phyloP scores from a whole-genome alignment of 1,139 yeast species.

The Candida pseudocylindracea region DNA sequence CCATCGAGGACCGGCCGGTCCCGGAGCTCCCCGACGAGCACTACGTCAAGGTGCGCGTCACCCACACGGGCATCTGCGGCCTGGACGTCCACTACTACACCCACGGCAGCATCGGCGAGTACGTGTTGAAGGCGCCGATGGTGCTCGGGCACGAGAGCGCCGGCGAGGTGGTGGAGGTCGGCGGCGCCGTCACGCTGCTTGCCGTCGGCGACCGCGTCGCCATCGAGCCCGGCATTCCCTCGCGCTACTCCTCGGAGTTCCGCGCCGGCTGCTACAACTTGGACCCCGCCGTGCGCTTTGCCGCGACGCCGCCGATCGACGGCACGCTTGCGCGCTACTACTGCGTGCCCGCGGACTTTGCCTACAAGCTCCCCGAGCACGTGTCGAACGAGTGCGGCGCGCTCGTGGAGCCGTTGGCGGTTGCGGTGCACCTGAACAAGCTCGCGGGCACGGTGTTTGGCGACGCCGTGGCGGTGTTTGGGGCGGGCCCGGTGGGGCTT shows the following conservation, averaged over 20 bases:
- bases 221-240: slow-evolving; percentile 48
- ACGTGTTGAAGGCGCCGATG: slow-evolving; percentile 39
- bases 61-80: slow-evolving; percentile 74
- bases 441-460: slow-evolving; percentile 49
- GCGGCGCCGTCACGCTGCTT: slow-evolving; percentile 31
- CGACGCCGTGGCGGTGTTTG: slow-evolving; percentile 57
- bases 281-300: slow-evolving; percentile 69
- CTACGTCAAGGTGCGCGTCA: slow-evolving; percentile 55
- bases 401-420: slow-evolving; percentile 69
- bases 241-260: slow-evolving; percentile 52
- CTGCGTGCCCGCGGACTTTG: slow-evolving; percentile 64
- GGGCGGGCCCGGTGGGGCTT: slow-evolving; percentile 90
- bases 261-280: slow-evolving; percentile 58
- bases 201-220: slow-evolving; percentile 70
- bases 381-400: slow-evolving; percentile 77
- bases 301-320: slow-evolving; percentile 52
- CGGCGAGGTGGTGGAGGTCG: slow-evolving; percentile 49
- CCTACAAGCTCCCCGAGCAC: slow-evolving; percentile 56
- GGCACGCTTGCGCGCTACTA: slow-evolving; percentile 63
- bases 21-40: slow-evolving; percentile 24
- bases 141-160: slow-evolving; percentile 63
- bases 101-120: slow-evolving; percentile 60
- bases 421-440: slow-evolving; percentile 68
- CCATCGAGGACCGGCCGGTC: slow-evolving; percentile 45
- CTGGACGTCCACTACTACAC: slow-evolving; percentile 70